phyloP scores from a whole-genome alignment of 2,329 filamentous ascomycete genomes.

The Colletotrichum nymphaeae region DNA sequence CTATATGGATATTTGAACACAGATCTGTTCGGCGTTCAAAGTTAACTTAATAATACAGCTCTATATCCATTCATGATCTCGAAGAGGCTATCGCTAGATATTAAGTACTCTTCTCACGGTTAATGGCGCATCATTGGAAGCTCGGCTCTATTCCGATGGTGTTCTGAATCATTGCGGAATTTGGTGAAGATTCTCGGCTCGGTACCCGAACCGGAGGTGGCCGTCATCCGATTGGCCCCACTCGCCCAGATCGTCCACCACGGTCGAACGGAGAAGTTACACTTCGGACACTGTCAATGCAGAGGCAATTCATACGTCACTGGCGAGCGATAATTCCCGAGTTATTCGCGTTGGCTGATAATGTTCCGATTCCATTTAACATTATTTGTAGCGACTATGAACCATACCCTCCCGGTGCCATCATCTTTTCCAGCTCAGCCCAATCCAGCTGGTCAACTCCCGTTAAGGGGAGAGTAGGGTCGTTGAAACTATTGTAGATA shows the following conservation, averaged over 20 bases:
- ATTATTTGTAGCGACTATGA: not conserved
- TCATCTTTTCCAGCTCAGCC: constrained; percentile 44
- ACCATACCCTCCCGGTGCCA: constrained; percentile 30
- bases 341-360: not conserved
- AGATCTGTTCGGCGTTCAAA: too few species aligned
- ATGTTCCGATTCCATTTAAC: not conserved
- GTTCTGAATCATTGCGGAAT: not conserved
- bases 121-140: not conserved
- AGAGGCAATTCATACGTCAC: not conserved
- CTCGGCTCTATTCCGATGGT: constrained; percentile 25
- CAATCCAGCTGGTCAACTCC: constrained; percentile 45
- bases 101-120: constrained; percentile 10
- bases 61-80: not conserved
- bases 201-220: constrained; percentile 9
- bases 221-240: constrained; percentile 23
- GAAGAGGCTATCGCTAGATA: not conserved
- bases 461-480: constrained; percentile 42
- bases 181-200: not conserved
- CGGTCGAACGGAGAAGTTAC: constrained; percentile 22
- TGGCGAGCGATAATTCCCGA: too few species aligned
- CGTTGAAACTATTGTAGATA: constrained; percentile 44
- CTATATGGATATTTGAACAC: not conserved
- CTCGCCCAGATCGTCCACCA: not conserved
- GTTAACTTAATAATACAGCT: not conserved
- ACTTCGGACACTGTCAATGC: not conserved